phyloP scores from a whole-genome alignment of 306 rosid species.

The Astragalus glycyphyllos region DNA sequence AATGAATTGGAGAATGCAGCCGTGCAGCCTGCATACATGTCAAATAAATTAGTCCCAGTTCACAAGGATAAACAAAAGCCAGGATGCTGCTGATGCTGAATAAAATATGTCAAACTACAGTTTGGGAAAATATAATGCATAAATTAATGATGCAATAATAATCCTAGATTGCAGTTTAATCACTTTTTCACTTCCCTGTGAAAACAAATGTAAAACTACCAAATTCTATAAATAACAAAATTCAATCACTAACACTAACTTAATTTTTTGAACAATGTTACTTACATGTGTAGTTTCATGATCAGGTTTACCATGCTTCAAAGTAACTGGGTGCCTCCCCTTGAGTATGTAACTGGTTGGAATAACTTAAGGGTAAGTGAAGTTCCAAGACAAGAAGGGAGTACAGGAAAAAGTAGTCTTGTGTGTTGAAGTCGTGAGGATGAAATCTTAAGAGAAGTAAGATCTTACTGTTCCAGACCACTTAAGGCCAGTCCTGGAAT shows the following conservation, averaged over 20 bases:
- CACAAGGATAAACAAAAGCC: not conserved
- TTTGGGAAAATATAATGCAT: constrained; percentile 13
- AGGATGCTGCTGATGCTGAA: constrained; percentile 3
- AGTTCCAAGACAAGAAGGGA: constrained; percentile 18
- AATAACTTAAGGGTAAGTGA: constrained; percentile 41
- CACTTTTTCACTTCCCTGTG: not conserved
- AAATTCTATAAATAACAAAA: not conserved
- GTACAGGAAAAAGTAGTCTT: constrained; percentile 26
- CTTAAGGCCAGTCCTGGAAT: constrained; percentile 87
- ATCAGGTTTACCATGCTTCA: constrained; percentile 96
- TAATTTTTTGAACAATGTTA: constrained; percentile 38
- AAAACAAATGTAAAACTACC: not conserved
- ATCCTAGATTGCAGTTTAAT: constrained; percentile 24
- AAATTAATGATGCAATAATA: constrained; percentile 26
- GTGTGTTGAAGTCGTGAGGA: constrained; percentile 26
- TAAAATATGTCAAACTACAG: not conserved
- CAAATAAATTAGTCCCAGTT: constrained; percentile 7
- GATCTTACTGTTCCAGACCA: constrained; percentile 89
- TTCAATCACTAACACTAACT: constrained; percentile 1
- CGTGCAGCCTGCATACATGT: constrained; percentile 62
- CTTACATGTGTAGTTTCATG: constrained; percentile 87
- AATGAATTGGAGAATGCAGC: constrained; percentile 72
- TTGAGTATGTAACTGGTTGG: constrained; percentile 73
- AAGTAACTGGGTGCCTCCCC: constrained; percentile 78
- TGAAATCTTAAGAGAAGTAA: constrained; percentile 36